Percentiles rank a stretch among this genome's conserved stretches.
Evolutionary conservation across 768 basidiomycete genomes (phyloP).

Genomic region (Lactifluus rugatus): DNA sequence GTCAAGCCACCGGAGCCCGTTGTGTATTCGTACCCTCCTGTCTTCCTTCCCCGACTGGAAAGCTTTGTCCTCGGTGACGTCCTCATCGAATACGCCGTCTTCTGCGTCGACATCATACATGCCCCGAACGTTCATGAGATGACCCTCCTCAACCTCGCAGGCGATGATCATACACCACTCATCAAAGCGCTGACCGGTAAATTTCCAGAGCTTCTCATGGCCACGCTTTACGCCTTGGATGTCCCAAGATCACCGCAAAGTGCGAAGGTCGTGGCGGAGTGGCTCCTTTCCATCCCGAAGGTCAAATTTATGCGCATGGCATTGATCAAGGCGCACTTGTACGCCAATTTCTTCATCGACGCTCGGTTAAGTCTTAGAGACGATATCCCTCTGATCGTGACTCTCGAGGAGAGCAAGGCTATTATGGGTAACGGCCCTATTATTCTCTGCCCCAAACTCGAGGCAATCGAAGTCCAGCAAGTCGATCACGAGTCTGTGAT

Average conservation of each 20-base stretch:
- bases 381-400: conserved; percentile 8
- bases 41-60: conserved; percentile 41
- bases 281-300: conserved; percentile 50
- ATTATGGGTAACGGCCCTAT: conserved; percentile 1
- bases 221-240: conserved; percentile 43
- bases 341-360: background rate
- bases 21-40: conserved; percentile 26
- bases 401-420: background rate
- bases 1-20: conserved; percentile 22
- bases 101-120: conserved; percentile 38
- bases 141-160: conserved; percentile 44
- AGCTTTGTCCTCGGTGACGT: conserved; percentile 51
- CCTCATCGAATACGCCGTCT: conserved; percentile 37
- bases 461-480: conserved; percentile 7
- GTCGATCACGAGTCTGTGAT: background rate
- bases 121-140: conserved; percentile 51
- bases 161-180: conserved; percentile 42
- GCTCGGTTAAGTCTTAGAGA: conserved; percentile 9
- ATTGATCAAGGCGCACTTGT: background rate
- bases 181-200: conserved; percentile 37
- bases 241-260: conserved; percentile 25
- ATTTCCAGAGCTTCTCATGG: conserved; percentile 43
- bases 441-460: conserved; percentile 7
- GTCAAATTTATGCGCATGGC: conserved; percentile 26
- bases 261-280: conserved; percentile 32